Percentiles rank a stretch among this genome's conserved stretches.
Conservation (phyloP, 345 rosid genomes). For the Arabis alpina region DNA sequence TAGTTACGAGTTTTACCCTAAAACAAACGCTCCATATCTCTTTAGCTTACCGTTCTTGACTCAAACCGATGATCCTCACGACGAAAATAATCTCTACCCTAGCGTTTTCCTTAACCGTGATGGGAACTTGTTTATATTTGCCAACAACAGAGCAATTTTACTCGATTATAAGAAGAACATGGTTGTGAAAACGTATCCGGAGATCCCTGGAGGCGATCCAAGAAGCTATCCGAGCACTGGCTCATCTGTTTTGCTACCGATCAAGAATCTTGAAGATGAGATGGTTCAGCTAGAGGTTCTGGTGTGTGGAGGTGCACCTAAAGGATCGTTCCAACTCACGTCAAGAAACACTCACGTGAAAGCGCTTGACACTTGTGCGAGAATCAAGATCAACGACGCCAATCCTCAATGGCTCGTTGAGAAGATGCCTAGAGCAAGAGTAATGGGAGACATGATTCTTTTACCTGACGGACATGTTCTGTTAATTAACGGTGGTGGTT, state of each 20-base stretch:
- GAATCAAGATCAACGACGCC: constrained; percentile 51
- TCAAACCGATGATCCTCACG: constrained; percentile 52
- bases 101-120: constrained; percentile 70
- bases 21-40: constrained; percentile 41
- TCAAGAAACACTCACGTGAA: constrained; percentile 23
- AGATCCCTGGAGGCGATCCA: constrained; percentile 75
- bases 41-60: constrained; percentile 55
- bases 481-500: constrained; percentile 60
- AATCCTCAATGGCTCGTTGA: constrained; percentile 60
- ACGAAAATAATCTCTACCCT: constrained; percentile 86
- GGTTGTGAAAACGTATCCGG: constrained; percentile 64
- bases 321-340: constrained; percentile 48
- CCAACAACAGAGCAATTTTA: constrained; percentile 73
- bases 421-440: constrained; percentile 61
- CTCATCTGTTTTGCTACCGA: constrained; percentile 75
- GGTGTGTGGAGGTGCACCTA: constrained; percentile 73
- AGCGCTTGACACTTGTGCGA: constrained; percentile 52
- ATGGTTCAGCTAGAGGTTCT: constrained; percentile 52
- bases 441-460: constrained; percentile 70
- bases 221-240: constrained; percentile 85
- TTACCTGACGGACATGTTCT: constrained; percentile 67
- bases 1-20: constrained; percentile 76
- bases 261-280: constrained; percentile 51
- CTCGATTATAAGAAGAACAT: constrained; percentile 48
- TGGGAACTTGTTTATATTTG: constrained; percentile 74